Evolutionary conservation across 2,329 filamentous ascomycete genomes (phyloP).

Genomic region (Xylariomycetidae sp.): DNA sequence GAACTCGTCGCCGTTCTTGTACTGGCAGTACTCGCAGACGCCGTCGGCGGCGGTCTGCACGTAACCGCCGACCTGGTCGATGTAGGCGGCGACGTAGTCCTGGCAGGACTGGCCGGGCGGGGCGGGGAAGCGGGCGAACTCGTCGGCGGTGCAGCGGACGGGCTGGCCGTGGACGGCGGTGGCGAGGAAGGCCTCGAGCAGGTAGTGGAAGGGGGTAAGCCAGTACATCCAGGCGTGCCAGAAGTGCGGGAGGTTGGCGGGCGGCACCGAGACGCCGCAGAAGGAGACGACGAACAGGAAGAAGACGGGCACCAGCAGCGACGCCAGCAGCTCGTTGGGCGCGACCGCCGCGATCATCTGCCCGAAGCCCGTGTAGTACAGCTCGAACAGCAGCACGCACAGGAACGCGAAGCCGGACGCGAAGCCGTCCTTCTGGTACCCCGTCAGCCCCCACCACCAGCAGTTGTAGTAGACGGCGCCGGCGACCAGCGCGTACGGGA

Average conservation of each 20-base stretch:
- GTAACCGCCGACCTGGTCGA: constrained; percentile 51
- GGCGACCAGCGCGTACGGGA: constrained; percentile 62
- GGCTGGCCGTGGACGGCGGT: constrained; percentile 48
- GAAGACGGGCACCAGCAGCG: constrained; percentile 60
- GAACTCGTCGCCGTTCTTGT: constrained; percentile 54
- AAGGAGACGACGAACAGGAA: constrained; percentile 66
- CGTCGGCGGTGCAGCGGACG: constrained; percentile 47
- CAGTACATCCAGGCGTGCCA: constrained; percentile 63
- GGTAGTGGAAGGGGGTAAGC: constrained; percentile 62
- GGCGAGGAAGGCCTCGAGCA: constrained; percentile 56
- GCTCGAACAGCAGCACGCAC: constrained; percentile 41
- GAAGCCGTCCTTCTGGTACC: constrained; percentile 45
- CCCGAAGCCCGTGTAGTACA: constrained; percentile 19
- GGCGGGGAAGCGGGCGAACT: constrained; percentile 54
- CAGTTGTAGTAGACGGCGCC: constrained; percentile 59
- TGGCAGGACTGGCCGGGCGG: constrained; percentile 56
- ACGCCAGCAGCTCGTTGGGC: constrained; percentile 61
- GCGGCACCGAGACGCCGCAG: constrained; percentile 64
- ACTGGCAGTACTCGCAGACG: constrained; percentile 60
- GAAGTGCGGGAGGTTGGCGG: constrained; percentile 50
- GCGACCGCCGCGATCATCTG: constrained; percentile 54
- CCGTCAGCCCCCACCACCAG: constrained; percentile 52
- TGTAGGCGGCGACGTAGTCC: constrained; percentile 50
- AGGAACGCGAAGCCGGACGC: constrained; percentile 57
- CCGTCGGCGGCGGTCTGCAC: constrained; percentile 49